Evolutionary conservation across 2,329 filamentous ascomycete species (phyloP).

Genomic region (Cladophialophora bantiana): DNA sequence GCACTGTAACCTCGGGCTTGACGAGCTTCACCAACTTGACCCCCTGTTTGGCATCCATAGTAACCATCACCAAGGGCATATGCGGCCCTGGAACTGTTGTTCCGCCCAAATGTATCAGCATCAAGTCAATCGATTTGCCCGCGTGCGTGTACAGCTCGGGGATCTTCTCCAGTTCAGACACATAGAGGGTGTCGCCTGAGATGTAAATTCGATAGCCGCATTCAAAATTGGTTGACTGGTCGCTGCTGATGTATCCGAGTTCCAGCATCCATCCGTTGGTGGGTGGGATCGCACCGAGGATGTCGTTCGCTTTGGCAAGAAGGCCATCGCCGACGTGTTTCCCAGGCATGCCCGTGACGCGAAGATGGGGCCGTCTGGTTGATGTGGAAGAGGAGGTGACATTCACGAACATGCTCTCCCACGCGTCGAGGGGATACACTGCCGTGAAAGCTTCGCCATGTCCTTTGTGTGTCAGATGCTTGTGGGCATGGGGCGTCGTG

Average conservation of each 20-base stretch:
- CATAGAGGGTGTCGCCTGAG: conserved; percentile 69
- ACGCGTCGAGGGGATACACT: conserved; percentile 64
- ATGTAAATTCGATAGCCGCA: conserved; percentile 69
- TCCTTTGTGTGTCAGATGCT: conserved; percentile 54
- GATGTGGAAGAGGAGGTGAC: conserved; percentile 39
- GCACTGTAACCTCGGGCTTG: conserved; percentile 67
- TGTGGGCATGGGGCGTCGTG: conserved; percentile 67
- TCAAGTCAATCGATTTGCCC: conserved; percentile 66
- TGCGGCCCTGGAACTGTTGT: conserved; percentile 69
- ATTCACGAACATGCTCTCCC: conserved; percentile 59
- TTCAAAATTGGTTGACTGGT: conserved; percentile 46
- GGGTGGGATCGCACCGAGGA: conserved; percentile 62
- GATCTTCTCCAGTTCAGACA: conserved; percentile 68
- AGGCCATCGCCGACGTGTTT: conserved; percentile 65
- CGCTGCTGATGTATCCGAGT: conserved; percentile 57
- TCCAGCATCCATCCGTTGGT: conserved; percentile 73
- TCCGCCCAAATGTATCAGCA: conserved; percentile 71
- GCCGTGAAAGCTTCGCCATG: conserved; percentile 60
- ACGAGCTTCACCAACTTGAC: conserved; percentile 66
- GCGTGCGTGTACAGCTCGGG: conserved; percentile 58
- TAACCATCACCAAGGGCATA: conserved; percentile 69
- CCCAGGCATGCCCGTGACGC: conserved; percentile 68
- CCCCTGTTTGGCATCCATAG: conserved; percentile 71
- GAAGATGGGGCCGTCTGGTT: conserved; percentile 44
- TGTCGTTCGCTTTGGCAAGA: conserved; percentile 54